Conservation (phyloP, 1,284 basidiomycete species). For the Apiotrichum laibachii region DNA sequence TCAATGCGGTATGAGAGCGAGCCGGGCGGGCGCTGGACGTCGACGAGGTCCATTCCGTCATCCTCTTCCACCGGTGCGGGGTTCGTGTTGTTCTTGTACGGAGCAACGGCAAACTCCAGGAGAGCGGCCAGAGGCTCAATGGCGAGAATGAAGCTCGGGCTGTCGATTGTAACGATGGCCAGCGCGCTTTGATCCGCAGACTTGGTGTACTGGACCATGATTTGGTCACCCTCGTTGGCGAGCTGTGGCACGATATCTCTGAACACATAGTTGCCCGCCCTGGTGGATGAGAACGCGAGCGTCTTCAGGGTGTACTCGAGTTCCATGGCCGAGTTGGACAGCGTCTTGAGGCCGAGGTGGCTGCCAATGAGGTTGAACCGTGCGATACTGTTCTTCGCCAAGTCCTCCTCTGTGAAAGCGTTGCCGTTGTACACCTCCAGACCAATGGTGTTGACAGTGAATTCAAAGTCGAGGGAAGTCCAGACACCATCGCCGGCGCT, state of each 20-base stretch:
- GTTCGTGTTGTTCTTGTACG: conserved; percentile 52
- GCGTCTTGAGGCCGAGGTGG: conserved; percentile 74
- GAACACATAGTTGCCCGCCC: conserved; percentile 78
- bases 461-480: conserved; percentile 72
- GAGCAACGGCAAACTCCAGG: conserved; percentile 76
- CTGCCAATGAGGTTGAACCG: conserved; percentile 80
- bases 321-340: conserved; percentile 80
- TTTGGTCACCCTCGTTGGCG: conserved; percentile 80
- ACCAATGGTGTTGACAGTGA: conserved; percentile 72
- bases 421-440: conserved; percentile 84
- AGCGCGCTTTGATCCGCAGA: conserved; percentile 62
- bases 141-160: conserved; percentile 89
- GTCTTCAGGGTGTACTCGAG: conserved; percentile 84
- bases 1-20: conserved; percentile 71
- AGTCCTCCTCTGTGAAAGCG: conserved; percentile 61
- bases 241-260: conserved; percentile 93
- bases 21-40: conserved; percentile 12
- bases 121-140: conserved; percentile 89
- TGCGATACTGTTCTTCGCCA: conserved; percentile 78
- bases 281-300: conserved; percentile 86
- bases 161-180: conserved; percentile 85
- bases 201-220: conserved; percentile 87
- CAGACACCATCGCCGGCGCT: conserved; percentile 49
- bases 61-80: conserved; percentile 26
- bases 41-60: conserved; percentile 15